Conservation (phyloP, 306 rosid genomes). For the Sophora flavescens region DNA sequence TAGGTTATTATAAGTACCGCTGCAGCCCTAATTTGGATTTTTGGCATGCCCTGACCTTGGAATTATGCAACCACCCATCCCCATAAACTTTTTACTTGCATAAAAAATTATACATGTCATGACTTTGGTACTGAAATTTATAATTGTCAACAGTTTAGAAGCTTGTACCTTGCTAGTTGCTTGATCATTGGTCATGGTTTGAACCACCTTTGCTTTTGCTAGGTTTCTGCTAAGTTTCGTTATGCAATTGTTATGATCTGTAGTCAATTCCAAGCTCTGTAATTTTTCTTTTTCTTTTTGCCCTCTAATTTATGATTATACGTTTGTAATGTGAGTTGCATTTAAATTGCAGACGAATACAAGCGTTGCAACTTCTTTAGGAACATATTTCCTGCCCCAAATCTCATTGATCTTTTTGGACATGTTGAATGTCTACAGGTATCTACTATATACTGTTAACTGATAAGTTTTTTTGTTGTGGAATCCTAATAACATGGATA, state of each 20-base stretch:
- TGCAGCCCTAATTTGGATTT: neutral
- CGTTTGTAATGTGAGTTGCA: conserved; percentile 24
- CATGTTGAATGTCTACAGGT: conserved; percentile 99
- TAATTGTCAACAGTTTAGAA: neutral
- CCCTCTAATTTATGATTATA: neutral
- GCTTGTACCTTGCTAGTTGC: neutral
- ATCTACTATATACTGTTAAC: conserved; percentile 25
- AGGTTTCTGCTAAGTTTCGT: conserved; percentile 1
- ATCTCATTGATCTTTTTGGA: conserved; percentile 90
- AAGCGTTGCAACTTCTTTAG: conserved; percentile 86
- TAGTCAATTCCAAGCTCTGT: neutral
- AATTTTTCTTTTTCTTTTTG: neutral
- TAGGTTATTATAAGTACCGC: neutral
- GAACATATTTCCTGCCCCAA: conserved; percentile 94
- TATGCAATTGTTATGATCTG: conserved; percentile 1
- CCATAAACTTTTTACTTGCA: neutral
- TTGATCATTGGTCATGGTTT: conserved; percentile 18
- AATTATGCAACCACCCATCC: neutral
- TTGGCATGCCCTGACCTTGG: neutral
- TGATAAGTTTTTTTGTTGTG: neutral
- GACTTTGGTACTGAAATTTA: neutral
- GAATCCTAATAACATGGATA: conserved; percentile 4
- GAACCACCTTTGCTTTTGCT: conserved; percentile 6
- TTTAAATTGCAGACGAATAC: conserved; percentile 83
- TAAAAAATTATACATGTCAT: neutral